phyloP scores from a whole-genome alignment of 306 rosid species.

The Benincasa hispida region DNA sequence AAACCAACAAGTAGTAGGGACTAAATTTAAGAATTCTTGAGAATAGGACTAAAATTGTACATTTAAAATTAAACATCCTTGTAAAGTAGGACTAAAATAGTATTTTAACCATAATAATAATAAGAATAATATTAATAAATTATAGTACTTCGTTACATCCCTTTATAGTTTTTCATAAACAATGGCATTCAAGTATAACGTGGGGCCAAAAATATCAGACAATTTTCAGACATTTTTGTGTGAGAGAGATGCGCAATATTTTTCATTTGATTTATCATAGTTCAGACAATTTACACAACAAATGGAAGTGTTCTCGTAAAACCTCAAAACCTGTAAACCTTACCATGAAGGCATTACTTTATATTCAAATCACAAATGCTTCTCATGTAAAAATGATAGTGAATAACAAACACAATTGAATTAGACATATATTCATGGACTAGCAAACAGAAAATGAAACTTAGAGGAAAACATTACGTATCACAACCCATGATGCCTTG shows the following conservation, averaged over 20 bases:
- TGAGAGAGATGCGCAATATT: background rate
- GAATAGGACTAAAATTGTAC: too few species aligned
- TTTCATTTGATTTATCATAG: background rate
- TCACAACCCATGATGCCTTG: slow-evolving; percentile 12
- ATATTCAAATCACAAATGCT: background rate
- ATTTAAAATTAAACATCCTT: too few species aligned
- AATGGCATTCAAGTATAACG: background rate
- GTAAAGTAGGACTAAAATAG: too few species aligned
- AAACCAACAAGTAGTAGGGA: too few species aligned
- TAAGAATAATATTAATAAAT: too few species aligned
- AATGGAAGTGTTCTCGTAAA: background rate
- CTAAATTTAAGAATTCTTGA: too few species aligned
- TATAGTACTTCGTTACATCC: too few species aligned
- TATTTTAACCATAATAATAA: too few species aligned
- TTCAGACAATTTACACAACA: background rate
- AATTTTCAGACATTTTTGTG: background rate
- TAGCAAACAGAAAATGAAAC: background rate
- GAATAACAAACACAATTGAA: background rate
- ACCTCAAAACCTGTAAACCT: background rate
- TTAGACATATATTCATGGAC: background rate
- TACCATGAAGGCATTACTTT: background rate
- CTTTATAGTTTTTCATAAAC: background rate
- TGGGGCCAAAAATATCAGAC: too few species aligned
- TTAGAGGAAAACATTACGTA: background rate
- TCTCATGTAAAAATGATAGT: background rate